phyloP scores from a whole-genome alignment of 1,284 basidiomycete genomes.

The Apiotrichum akiyoshidainum region DNA sequence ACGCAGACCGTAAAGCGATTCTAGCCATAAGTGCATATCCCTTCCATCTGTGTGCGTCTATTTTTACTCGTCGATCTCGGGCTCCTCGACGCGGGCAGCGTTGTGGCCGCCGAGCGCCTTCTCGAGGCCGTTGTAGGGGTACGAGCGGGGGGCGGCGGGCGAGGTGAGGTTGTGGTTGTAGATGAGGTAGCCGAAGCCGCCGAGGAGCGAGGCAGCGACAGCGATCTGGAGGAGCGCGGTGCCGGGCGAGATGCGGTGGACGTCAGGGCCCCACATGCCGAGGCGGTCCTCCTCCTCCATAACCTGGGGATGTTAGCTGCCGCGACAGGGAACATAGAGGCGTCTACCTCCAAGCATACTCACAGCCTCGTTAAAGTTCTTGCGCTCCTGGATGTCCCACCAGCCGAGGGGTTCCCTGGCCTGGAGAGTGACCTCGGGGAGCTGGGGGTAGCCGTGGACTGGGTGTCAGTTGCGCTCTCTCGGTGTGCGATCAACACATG shows the following conservation, averaged over 20 bases:
- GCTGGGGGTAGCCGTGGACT: constrained; percentile 66
- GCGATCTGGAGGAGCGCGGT: constrained; percentile 29
- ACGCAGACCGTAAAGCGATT: neutral
- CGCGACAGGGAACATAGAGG: neutral
- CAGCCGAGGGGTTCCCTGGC: constrained; percentile 67
- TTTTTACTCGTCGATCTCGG: constrained; percentile 37
- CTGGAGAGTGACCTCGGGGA: constrained; percentile 69
- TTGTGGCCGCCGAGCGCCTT: constrained; percentile 44
- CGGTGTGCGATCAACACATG: neutral
- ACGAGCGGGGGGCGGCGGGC: constrained; percentile 37
- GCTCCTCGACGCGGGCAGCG: constrained; percentile 32
- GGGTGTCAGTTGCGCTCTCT: constrained; percentile 9
- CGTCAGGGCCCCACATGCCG: constrained; percentile 85
- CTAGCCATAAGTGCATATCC: constrained; percentile 2
- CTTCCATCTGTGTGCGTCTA: neutral
- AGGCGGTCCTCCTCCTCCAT: constrained; percentile 79
- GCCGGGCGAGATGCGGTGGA: constrained; percentile 45
- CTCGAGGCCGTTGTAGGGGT: constrained; percentile 48
- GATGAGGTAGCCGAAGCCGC: constrained; percentile 35
- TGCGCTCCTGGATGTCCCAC: constrained; percentile 75
- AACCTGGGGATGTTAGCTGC: constrained; percentile 55
- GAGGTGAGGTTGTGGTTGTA: constrained; percentile 30
- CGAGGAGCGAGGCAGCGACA: constrained; percentile 22
- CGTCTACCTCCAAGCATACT: constrained; percentile 30
- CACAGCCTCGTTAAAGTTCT: constrained; percentile 81